Evolutionary conservation across 257 asterid species (phyloP).

Genomic region (Osmanthus fragrans): DNA sequence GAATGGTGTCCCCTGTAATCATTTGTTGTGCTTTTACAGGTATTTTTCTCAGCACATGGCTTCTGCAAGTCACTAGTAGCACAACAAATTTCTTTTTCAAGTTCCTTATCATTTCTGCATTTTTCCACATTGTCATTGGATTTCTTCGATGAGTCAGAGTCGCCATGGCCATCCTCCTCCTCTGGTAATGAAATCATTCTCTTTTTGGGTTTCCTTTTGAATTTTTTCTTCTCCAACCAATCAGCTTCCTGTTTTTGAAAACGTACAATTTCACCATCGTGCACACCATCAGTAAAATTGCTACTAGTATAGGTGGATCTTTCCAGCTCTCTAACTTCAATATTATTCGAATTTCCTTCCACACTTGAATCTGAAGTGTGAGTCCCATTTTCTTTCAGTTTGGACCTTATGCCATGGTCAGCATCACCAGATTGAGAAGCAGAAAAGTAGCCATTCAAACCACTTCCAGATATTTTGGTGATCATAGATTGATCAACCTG

Average conservation of each 20-base stretch:
- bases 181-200: slow-evolving; percentile 69
- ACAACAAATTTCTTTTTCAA: slow-evolving; percentile 24
- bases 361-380: slow-evolving; percentile 21
- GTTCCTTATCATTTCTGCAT: slow-evolving; percentile 31
- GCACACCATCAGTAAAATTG: slow-evolving; percentile 26
- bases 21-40: slow-evolving; percentile 17
- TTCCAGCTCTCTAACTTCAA: slow-evolving; percentile 33
- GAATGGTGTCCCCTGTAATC: slow-evolving; percentile 23
- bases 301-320: slow-evolving; percentile 26
- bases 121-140: slow-evolving; percentile 41
- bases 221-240: slow-evolving; percentile 47
- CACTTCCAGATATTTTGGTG: slow-evolving; percentile 36
- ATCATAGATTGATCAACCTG: slow-evolving; percentile 42
- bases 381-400: slow-evolving; percentile 43
- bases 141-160: slow-evolving; percentile 35
- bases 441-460: slow-evolving; percentile 20
- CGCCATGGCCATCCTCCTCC: slow-evolving; percentile 40
- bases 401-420: slow-evolving; percentile 29
- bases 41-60: slow-evolving; percentile 16
- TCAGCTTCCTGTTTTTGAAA: slow-evolving; percentile 36
- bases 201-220: slow-evolving; percentile 48
- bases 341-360: slow-evolving; percentile 30
- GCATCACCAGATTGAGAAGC: slow-evolving; percentile 30
- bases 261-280: slow-evolving; percentile 30
- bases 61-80: slow-evolving; percentile 23